Conservation (phyloP, 2,329 filamentous ascomycete species). For the Coniochaeta pulveracea region DNA sequence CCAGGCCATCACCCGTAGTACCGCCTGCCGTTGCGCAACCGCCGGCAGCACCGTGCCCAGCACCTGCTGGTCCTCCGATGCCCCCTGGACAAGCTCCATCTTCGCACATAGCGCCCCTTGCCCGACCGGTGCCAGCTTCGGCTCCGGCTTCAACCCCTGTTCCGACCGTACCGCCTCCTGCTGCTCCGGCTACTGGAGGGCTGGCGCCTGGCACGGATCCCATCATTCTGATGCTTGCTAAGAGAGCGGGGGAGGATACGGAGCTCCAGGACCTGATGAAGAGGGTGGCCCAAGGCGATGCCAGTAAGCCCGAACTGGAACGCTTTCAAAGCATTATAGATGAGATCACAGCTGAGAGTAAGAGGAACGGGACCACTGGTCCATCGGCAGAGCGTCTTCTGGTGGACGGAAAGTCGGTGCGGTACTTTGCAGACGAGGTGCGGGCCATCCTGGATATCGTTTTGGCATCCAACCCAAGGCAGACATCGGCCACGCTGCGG, state of each 20-base stretch:
- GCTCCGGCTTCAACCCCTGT: slow-evolving; percentile 6
- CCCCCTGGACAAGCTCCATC: not conserved
- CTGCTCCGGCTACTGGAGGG: slow-evolving; percentile 16
- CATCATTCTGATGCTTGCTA: slow-evolving; percentile 69
- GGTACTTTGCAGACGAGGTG: slow-evolving; percentile 49
- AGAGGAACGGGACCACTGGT: slow-evolving; percentile 35
- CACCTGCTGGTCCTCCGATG: slow-evolving; percentile 1
- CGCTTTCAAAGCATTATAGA: slow-evolving; percentile 75
- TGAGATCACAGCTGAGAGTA: slow-evolving; percentile 55
- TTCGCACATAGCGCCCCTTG: not conserved
- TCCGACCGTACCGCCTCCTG: slow-evolving; percentile 11
- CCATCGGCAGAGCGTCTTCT: slow-evolving; percentile 43
- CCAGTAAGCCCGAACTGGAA: slow-evolving; percentile 57
- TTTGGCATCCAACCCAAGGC: slow-evolving; percentile 44
- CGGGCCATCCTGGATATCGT: slow-evolving; percentile 47
- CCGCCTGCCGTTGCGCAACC: not conserved
- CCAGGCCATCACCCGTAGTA: not conserved
- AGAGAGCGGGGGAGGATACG: slow-evolving; percentile 61
- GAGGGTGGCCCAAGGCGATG: slow-evolving; percentile 65
- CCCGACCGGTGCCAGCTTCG: slow-evolving; percentile 2
- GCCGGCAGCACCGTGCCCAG: not conserved
- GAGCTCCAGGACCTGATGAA: slow-evolving; percentile 72
- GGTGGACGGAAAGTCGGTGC: slow-evolving; percentile 44
- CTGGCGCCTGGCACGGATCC: slow-evolving; percentile 43
- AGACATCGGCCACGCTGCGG: slow-evolving; percentile 39